Evolutionary conservation across 768 basidiomycete genomes (phyloP), one percentile per base, ranked within the genome.

Genomic region (Leccinum uliginosum): DNA sequence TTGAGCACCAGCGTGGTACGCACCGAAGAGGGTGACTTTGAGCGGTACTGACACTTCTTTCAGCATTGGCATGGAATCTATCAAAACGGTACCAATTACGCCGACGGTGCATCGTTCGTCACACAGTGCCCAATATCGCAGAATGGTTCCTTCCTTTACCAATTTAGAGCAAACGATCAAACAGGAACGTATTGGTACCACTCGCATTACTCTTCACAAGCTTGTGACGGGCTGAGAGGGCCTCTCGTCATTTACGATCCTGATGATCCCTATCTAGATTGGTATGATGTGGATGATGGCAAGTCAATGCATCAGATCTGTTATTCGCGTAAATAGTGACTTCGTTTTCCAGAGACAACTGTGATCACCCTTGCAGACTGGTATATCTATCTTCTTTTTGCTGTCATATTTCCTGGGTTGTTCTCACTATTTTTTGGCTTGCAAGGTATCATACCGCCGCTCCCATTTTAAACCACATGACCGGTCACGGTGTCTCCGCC

Each of bases 41-140:
- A 30, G 30, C 11, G 12, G 30, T 30, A 30, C 30, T 30, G 30
- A 30, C 30, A 30, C 30, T 30, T 30, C 19, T 52, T 47, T 30
- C 26, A 83, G 82, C 81, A 83, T 60, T 83, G 80, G 81, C 82
- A 83, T 58, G 80, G 82, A 10, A 55, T 83, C 38, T 73, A 74
- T 57, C 82, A 83, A 58, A 66, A 72, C 2, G 64, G 67, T 2
- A 74, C 76, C 23, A 78, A 74, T 57, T 76, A 70, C 61, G 75
- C 67, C 0, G 82, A 83, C 54, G 82, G 82, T 4, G 63, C 71
- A 9, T 70, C 73, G 6, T 73, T 70, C 51, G 68, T 78, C 40
- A 67, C 74, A 9, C 70, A 73, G 50, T 73, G 73, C 32, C 73
- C 73, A 1, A 67, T 70, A 44, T 19, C 53, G 7, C 62, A 62